Percentiles rank a stretch among this genome's conserved stretches.
Evolutionary conservation across 495 filamentous ascomycete species (phyloP).

Genomic region (Daldinia caldariorum): DNA sequence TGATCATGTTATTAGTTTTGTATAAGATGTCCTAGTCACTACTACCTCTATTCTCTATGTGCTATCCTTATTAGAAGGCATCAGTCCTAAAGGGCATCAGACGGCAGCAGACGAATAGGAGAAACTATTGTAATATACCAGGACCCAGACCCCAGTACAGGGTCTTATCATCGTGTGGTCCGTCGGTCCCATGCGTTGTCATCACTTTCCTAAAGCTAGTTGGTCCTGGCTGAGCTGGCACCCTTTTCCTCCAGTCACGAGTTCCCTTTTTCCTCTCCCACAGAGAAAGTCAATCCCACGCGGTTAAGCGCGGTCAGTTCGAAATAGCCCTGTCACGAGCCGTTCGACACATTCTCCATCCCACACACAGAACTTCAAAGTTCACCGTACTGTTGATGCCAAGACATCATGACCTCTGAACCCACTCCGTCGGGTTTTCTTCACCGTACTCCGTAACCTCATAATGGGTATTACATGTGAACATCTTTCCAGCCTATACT

Average conservation of each 20-base stretch:
- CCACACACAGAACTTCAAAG: background rate
- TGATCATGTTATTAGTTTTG: conserved; percentile 18
- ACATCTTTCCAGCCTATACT: background rate
- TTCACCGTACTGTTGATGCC: conserved; percentile 22
- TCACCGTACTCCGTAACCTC: conserved; percentile 18
- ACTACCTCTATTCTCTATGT: too few relatives aligned
- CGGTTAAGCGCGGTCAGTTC: conserved; percentile 22
- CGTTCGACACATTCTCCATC: conserved; percentile 5
- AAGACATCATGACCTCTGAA: conserved; percentile 20
- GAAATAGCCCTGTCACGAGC: conserved; percentile 26
- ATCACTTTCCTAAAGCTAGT: conserved; percentile 24
- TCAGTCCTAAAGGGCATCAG: too few relatives aligned
- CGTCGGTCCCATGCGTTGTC: conserved; percentile 37
- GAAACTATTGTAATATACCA: conserved; percentile 3
- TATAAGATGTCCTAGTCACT: background rate
- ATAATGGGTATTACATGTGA: conserved; percentile 11
- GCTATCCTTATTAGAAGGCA: too few relatives aligned
- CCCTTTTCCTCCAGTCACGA: conserved; percentile 44
- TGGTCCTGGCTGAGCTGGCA: conserved; percentile 42
- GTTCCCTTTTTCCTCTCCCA: conserved; percentile 33
- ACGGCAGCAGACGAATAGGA: background rate
- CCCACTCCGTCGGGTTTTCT: conserved; percentile 21
- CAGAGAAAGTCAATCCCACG: conserved; percentile 19
- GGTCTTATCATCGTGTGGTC: conserved; percentile 41
- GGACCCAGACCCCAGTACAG: conserved; percentile 20